These are phyloP conservation scores for Claviceps humidiphila DNA, from an alignment of 2,329 filamentous ascomycete species.

Conservation along the genomic window DNA sequence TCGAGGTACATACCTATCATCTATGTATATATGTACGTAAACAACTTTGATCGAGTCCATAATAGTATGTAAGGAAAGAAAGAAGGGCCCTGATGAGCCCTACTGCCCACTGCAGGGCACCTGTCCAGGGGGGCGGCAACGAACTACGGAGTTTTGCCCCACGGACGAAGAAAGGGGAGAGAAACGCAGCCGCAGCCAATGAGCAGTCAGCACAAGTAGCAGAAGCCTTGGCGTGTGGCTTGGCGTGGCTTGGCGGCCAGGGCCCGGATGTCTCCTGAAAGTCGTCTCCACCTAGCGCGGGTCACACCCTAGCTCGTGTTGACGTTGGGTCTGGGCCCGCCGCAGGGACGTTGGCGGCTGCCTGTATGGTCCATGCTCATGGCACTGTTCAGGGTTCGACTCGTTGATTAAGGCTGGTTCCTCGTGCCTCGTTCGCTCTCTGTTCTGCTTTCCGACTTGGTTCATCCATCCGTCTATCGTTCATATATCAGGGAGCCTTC, in stretches of 20 bases:
- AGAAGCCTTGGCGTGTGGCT: neutral
- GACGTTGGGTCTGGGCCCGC: neutral
- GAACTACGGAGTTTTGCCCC: no score
- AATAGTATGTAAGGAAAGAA: no score
- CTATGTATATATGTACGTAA: no score
- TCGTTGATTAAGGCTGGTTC: neutral
- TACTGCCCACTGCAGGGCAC: no score
- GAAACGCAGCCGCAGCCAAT: neutral
- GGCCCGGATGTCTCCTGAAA: neutral
- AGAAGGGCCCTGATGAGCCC: no score
- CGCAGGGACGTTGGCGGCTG: neutral
- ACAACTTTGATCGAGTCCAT: no score
- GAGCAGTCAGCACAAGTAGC: neutral
- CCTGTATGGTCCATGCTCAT: neutral
- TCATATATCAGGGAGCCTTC: neutral
- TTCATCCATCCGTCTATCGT: neutral
- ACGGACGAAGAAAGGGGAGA: neutral
- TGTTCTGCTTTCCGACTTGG: neutral
- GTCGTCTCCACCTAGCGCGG: neutral
- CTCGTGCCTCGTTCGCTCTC: neutral
- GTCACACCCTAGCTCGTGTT: conserved; percentile 4
- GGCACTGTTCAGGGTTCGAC: neutral
- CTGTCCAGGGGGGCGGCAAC: no score
- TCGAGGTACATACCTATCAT: no score
- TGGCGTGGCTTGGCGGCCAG: neutral